Conservation (phyloP, 768 basidiomycete species). For the Lactarius pseudohatsudake region DNA sequence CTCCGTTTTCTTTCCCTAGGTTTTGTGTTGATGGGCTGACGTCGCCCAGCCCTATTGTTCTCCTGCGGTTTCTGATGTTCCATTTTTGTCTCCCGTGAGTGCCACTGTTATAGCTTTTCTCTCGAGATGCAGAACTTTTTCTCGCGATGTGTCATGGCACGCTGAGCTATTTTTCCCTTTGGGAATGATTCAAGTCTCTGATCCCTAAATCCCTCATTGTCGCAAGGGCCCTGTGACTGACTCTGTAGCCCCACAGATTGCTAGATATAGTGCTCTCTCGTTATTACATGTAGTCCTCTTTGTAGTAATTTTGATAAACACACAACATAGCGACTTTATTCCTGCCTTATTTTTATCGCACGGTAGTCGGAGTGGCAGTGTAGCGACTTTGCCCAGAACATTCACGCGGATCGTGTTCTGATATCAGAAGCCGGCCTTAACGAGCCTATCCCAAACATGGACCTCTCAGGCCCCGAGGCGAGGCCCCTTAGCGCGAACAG, state of each 20-base stretch:
- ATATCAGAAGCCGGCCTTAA: background rate
- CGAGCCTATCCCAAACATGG: slow-evolving; percentile 19
- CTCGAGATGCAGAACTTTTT: slow-evolving; percentile 49
- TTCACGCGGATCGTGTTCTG: background rate
- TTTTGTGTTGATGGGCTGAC: background rate
- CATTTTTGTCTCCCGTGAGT: slow-evolving; percentile 35
- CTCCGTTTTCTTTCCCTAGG: slow-evolving; percentile 9
- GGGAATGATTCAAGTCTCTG: slow-evolving; percentile 86
- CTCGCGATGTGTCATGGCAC: slow-evolving; percentile 58
- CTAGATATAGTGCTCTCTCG: background rate
- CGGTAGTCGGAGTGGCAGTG: background rate
- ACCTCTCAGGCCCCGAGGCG: background rate
- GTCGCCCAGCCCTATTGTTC: background rate
- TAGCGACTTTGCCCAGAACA: background rate
- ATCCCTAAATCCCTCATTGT: slow-evolving; percentile 31
- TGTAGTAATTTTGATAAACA: slow-evolving; percentile 6
- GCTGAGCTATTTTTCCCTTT: slow-evolving; percentile 55
- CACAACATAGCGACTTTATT: background rate
- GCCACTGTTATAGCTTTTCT: slow-evolving; percentile 15
- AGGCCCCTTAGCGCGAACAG: slow-evolving; percentile 16
- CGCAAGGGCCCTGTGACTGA: slow-evolving; percentile 2
- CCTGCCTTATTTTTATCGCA: background rate
- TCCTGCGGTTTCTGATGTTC: background rate
- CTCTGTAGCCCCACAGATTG: slow-evolving; percentile 5
- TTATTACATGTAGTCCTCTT: background rate